Percentiles rank a stretch among this genome's conserved stretches.
phyloP scores from a whole-genome alignment of 306 rosid genomes.

The Alnus rubra region DNA sequence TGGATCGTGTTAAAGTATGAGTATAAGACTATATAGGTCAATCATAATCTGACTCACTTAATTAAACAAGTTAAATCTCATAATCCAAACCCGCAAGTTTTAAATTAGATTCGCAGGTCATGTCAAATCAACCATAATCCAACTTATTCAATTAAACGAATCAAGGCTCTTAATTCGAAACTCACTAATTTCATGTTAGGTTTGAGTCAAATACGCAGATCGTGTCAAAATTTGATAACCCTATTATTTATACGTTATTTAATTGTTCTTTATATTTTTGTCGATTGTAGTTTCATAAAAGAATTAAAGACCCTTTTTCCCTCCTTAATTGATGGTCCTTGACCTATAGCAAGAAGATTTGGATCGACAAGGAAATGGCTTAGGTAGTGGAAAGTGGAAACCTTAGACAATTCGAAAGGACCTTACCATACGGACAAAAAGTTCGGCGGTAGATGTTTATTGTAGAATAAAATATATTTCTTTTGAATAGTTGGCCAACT shows the following conservation, averaged over 20 bases:
- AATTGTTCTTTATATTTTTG: not conserved
- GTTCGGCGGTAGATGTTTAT: constrained; percentile 12
- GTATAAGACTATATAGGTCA: no score
- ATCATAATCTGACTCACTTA: no score
- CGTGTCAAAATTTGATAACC: no score
- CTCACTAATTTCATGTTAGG: no score
- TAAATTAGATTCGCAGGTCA: no score
- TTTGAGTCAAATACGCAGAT: no score
- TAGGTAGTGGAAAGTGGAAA: not conserved
- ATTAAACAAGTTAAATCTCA: no score
- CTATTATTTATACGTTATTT: not conserved
- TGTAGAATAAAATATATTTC: not conserved
- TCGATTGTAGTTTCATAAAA: not conserved
- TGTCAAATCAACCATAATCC: no score
- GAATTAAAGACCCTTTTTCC: not conserved
- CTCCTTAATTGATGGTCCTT: not conserved
- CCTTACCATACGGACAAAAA: not conserved
- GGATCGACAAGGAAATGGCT: not conserved
- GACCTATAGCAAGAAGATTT: not conserved
- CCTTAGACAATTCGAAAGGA: constrained; percentile 13
- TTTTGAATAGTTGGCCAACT: constrained; percentile 20
- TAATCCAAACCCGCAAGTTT: no score
- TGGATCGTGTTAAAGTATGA: no score
- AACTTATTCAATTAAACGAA: no score
- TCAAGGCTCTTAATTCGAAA: no score